Percentiles rank a stretch among this genome's conserved stretches.
Evolutionary conservation across 345 rosid genomes (phyloP).

Genomic region (Arabis alpina): DNA sequence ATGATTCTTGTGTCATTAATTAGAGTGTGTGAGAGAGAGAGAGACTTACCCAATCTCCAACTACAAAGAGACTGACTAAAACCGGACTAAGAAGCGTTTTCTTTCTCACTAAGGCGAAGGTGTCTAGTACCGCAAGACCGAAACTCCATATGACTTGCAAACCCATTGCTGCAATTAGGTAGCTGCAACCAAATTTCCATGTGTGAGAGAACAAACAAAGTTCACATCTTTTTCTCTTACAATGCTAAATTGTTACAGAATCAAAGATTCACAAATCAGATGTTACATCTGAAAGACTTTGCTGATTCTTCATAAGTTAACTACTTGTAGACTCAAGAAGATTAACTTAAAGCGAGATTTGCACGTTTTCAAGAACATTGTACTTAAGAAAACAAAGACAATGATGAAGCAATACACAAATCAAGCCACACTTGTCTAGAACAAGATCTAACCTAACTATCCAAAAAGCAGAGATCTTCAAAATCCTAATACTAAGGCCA

Average conservation of each 20-base stretch:
- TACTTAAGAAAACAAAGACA: background rate
- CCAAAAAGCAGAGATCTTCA: slow-evolving; percentile 2
- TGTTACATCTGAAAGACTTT: background rate
- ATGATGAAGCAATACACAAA: slow-evolving; percentile 21
- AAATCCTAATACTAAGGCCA: background rate
- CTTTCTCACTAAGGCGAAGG: slow-evolving; percentile 60
- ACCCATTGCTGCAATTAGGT: slow-evolving; percentile 87
- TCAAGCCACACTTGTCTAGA: slow-evolving; percentile 22
- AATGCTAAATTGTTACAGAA: slow-evolving; percentile 5
- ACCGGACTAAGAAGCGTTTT: slow-evolving; percentile 56
- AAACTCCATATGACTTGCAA: slow-evolving; percentile 85
- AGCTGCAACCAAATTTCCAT: slow-evolving; percentile 52
- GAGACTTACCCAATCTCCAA: slow-evolving; percentile 83
- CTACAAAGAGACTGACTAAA: slow-evolving; percentile 76
- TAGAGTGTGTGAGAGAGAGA: background rate
- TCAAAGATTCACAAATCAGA: slow-evolving; percentile 8
- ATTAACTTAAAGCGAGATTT: too few relatives aligned
- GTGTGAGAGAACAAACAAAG: slow-evolving; percentile 18
- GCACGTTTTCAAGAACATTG: too few relatives aligned
- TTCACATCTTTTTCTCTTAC: background rate
- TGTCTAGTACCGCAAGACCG: slow-evolving; percentile 69
- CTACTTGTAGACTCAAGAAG: too few relatives aligned
- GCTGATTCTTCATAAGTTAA: background rate
- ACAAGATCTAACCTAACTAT: slow-evolving; percentile 22
- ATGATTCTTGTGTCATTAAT: background rate